phyloP scores from a whole-genome alignment of 495 filamentous ascomycete species.

The Penicillium coffeae region DNA sequence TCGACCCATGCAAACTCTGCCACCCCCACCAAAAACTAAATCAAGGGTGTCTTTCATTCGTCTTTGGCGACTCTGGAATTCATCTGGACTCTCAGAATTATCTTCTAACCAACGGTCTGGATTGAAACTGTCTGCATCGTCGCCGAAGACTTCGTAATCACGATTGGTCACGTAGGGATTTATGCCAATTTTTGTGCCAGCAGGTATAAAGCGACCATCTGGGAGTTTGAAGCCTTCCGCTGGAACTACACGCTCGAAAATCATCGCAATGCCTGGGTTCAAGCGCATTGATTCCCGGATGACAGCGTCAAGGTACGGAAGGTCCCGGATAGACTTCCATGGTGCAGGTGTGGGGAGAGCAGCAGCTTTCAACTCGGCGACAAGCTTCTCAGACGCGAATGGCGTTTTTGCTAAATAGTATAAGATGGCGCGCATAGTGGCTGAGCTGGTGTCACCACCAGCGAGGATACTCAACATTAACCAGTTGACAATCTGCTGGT shows the following conservation, averaged over 20 bases:
- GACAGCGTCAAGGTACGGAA: constrained; percentile 27
- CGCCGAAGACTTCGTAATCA: constrained; percentile 51
- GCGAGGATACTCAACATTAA: constrained; percentile 23
- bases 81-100: constrained; percentile 10
- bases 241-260: constrained; percentile 64
- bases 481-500: constrained; percentile 24
- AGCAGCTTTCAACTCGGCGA: constrained; percentile 11
- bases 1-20: constrained; percentile 63
- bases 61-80: constrained; percentile 12
- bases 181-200: constrained; percentile 56
- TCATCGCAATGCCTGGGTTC: constrained; percentile 59
- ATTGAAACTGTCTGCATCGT: constrained; percentile 47
- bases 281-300: constrained; percentile 51
- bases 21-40: constrained; percentile 61
- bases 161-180: constrained; percentile 57
- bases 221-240: constrained; percentile 49
- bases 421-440: constrained; percentile 18
- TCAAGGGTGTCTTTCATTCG: constrained; percentile 27
- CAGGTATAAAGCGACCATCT: constrained; percentile 45
- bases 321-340: constrained; percentile 15
- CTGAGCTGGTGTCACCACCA: constrained; percentile 26
- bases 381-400: constrained; percentile 8
- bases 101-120: constrained; percentile 62
- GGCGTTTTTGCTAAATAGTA: constrained; percentile 23
- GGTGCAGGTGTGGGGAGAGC: constrained; percentile 9